Evolutionary conservation across 2,329 filamentous ascomycete species (phyloP).

Genomic region (Aspergillus thermomutatus): DNA sequence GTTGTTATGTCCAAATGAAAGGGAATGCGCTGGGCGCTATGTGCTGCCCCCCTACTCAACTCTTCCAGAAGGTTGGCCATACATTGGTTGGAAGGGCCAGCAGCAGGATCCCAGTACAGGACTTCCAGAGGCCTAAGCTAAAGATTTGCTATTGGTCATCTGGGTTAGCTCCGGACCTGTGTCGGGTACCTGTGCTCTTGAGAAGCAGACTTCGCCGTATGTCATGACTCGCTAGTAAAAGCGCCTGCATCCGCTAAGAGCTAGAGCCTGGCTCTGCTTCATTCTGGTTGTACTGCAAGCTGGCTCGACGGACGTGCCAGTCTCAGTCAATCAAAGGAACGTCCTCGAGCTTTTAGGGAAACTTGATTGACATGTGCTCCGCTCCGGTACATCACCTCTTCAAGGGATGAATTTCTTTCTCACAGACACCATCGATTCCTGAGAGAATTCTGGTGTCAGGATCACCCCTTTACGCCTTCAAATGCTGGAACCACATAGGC

Average conservation of each 20-base stretch:
- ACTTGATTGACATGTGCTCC: background rate
- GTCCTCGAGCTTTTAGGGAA: background rate
- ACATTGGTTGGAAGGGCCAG: constrained; percentile 50
- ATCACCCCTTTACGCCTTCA: background rate
- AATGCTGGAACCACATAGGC: background rate
- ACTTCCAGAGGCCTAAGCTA: constrained; percentile 26
- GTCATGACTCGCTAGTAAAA: background rate
- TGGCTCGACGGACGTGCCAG: background rate
- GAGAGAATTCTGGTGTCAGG: background rate
- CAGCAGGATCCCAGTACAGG: constrained; percentile 31
- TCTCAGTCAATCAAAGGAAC: background rate
- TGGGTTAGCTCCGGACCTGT: background rate
- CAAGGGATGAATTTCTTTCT: background rate
- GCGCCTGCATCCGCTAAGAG: background rate
- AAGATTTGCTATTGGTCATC: background rate
- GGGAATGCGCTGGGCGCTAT: constrained; percentile 56
- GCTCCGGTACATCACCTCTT: background rate
- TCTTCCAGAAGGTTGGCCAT: constrained; percentile 62
- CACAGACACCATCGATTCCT: background rate
- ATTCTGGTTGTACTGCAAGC: background rate
- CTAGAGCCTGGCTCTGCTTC: background rate
- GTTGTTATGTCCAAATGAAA: constrained; percentile 39
- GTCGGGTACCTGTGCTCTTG: background rate
- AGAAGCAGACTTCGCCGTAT: background rate
- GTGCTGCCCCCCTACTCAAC: constrained; percentile 55